phyloP scores from a whole-genome alignment of 2,329 filamentous ascomycete genomes.

The Fusarium pilosicola region DNA sequence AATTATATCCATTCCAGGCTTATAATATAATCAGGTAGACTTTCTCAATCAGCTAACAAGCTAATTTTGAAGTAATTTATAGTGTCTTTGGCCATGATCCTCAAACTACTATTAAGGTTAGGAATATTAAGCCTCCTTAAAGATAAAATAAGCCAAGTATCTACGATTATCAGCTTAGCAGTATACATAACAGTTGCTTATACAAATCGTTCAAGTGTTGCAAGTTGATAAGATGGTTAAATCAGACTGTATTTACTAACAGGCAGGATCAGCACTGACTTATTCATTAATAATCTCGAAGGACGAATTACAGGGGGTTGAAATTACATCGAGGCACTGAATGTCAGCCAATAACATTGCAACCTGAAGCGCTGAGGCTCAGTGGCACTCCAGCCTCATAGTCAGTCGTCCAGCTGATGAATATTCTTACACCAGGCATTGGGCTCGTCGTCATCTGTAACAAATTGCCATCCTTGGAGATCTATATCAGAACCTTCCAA shows the following conservation, averaged over 20 bases:
- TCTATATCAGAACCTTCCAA: rapidly evolving
- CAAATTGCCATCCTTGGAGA: background rate
- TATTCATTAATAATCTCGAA: background rate
- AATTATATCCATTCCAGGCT: background rate
- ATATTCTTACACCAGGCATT: background rate
- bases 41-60: background rate
- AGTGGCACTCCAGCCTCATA: too few species aligned
- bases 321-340: background rate
- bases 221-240: background rate
- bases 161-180: too few species aligned
- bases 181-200: too few species aligned
- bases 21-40: background rate
- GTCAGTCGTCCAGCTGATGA: background rate
- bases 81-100: background rate
- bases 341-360: background rate
- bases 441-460: background rate
- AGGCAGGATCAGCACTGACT: background rate
- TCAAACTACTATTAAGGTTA: background rate
- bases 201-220: background rate
- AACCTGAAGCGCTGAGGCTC: background rate
- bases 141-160: too few species aligned
- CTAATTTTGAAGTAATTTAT: background rate
- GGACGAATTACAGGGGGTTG: background rate
- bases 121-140: background rate
- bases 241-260: background rate